phyloP scores from a whole-genome alignment of 306 rosid species.

The Oemleria cerasiformis region DNA sequence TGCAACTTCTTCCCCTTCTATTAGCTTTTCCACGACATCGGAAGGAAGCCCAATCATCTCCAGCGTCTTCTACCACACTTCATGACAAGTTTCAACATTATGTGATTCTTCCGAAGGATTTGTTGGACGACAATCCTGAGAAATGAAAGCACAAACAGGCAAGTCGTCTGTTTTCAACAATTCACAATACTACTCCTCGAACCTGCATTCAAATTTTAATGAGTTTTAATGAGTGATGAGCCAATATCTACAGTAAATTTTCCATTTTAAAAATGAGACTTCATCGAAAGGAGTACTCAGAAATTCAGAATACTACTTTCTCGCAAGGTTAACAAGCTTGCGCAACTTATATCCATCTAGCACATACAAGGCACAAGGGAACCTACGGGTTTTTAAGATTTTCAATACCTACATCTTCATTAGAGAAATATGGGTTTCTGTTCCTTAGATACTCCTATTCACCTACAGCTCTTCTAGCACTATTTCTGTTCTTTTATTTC shows the following conservation, averaged over 20 bases:
- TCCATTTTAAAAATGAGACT: not conserved
- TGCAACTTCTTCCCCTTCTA: conserved; percentile 67
- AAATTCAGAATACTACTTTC: not conserved
- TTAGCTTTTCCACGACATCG: conserved; percentile 72
- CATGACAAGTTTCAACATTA: conserved; percentile 45
- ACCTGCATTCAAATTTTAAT: conserved; percentile 46
- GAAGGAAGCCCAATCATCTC: conserved; percentile 81
- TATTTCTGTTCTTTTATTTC: not conserved
- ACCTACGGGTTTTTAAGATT: too few relatives aligned
- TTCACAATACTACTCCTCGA: conserved; percentile 90
- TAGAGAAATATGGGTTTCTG: not conserved
- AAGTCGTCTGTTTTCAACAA: conserved; percentile 77
- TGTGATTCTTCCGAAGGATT: conserved; percentile 96
- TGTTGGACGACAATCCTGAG: conserved; percentile 84
- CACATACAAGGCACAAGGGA: not conserved
- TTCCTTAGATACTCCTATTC: not conserved
- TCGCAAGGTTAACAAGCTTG: not conserved
- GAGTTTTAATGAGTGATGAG: not conserved
- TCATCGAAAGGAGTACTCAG: not conserved
- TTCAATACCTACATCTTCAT: not conserved
- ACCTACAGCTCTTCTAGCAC: not conserved
- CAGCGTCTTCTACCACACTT: conserved; percentile 90
- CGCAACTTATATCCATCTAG: not conserved
- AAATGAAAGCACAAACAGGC: conserved; percentile 86
- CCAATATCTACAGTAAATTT: too few relatives aligned